Conservation (phyloP, 2,329 filamentous ascomycete species). For the Trichophyton mentagrophytes region DNA sequence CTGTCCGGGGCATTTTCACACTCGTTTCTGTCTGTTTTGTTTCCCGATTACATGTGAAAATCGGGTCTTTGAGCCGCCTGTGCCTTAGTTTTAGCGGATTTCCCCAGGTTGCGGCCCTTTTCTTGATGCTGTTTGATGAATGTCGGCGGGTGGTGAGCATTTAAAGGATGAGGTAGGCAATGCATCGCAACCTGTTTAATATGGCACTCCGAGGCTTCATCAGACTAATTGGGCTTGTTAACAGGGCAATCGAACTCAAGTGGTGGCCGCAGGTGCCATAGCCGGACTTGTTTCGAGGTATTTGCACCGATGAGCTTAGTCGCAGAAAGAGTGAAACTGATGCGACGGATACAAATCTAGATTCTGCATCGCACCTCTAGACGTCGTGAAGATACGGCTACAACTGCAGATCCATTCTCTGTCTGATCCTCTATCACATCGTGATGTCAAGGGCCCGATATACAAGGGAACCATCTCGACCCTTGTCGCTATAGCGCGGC, state of each 20-base stretch:
- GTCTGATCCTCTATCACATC: slow-evolving; percentile 55
- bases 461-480: slow-evolving; percentile 67
- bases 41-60: not conserved
- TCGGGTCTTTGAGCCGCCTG: not conserved
- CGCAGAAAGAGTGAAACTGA: too few species aligned
- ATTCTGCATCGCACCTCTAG: slow-evolving; percentile 87
- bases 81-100: not conserved
- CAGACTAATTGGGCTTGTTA: not conserved
- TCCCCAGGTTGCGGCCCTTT: not conserved
- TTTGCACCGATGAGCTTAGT: not conserved
- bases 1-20: not conserved
- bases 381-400: slow-evolving; percentile 95
- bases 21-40: not conserved
- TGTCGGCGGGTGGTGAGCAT: slow-evolving; percentile 50
- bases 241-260: slow-evolving; percentile 54
- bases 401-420: slow-evolving; percentile 84
- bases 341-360: slow-evolving; percentile 30
- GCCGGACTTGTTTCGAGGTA: slow-evolving; percentile 84
- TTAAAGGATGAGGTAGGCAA: slow-evolving; percentile 54
- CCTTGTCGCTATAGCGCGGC: slow-evolving; percentile 58
- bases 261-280: slow-evolving; percentile 52
- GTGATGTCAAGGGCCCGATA: slow-evolving; percentile 33
- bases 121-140: slow-evolving; percentile 36
- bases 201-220: not conserved
- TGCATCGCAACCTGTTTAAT: not conserved